Base-by-base conservation (phyloP, 2,329 filamentous ascomycete species). In the Aspergillus pseudoglaucus region DNA sequence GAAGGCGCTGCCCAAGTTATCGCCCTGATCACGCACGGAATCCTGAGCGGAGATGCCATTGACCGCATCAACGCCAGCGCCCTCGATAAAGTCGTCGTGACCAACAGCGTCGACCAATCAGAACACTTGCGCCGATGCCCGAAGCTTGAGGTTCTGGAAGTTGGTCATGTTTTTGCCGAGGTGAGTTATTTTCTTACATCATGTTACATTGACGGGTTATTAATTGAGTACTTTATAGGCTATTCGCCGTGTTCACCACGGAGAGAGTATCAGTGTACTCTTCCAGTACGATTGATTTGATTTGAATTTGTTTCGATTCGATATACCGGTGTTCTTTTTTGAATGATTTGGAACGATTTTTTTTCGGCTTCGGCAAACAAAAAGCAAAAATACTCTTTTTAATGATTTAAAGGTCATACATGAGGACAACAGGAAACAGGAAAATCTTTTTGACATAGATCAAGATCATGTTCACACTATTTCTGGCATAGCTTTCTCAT, bases 221-320 rank as follows among this genome's bases (percentile, higher is more conserved):
- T 59, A 61, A 52, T 48, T 62, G 67, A 54, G 67, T 49, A 41
- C 38, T n/a, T 49, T 57, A 15, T 48, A 83, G 81, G 83, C 93
- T 44, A 96, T 97, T 59, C 87, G 93, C 54, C 83, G 93, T 53
- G 91, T 97, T 50, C 93, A 98, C 71, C 90, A 97, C 69, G 93
- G 93, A 61, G 93, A 98, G 75, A 95, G 89, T 63, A 95, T 98
- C 72, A 95, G 90, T 67, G 88, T 93, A 52, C 79, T 98, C 45
- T 98, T 98, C 71, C 85, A 90, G 65, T 86, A 88, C 69, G 85
- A 88, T 66, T 90, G 67, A 65, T 47, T 42, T 46, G 39, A 39
- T 46, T 44, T 50, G 44, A 39, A 44, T 18, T 18, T 43, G 33
- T 41, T 40, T 47, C 40, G 32, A 17, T 38, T 38, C n/a, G 25